These are phyloP conservation scores for Tulasnella sp. DNA, from an alignment of 768 basidiomycete species.

Conservation along the genomic window DNA sequence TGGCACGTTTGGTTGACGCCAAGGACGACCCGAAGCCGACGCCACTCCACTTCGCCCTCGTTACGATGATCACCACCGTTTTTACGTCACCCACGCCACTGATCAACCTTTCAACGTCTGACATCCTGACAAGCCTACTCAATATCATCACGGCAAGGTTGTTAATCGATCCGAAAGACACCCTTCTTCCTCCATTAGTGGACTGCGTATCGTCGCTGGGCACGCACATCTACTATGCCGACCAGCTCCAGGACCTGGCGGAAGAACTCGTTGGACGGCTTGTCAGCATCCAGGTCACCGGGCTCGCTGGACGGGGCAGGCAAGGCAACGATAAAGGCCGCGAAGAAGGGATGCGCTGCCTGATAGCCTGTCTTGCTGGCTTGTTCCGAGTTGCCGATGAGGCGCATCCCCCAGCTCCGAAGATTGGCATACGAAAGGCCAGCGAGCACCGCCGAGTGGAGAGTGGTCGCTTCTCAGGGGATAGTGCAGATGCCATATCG, in stretches of 20 bases:
- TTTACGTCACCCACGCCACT: conserved; percentile 79
- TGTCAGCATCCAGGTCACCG: conserved; percentile 63
- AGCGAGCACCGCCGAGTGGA: conserved; percentile 9
- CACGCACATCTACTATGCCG: conserved; percentile 90
- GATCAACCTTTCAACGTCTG: conserved; percentile 86
- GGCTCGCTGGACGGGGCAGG: conserved; percentile 45
- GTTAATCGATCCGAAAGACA: conserved; percentile 57
- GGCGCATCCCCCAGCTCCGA: conserved; percentile 31
- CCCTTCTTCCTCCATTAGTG: conserved; percentile 63
- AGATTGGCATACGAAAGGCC: neutral
- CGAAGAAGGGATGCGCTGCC: conserved; percentile 62
- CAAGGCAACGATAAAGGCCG: conserved; percentile 46
- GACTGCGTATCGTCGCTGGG: conserved; percentile 79
- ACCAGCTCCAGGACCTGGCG: conserved; percentile 90
- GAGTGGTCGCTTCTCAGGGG: neutral
- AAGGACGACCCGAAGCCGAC: conserved; percentile 52
- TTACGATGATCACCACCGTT: conserved; percentile 76
- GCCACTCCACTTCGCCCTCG: conserved; percentile 56
- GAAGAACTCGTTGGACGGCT: conserved; percentile 77
- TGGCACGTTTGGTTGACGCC: conserved; percentile 67
- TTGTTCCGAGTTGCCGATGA: conserved; percentile 61
- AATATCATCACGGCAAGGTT: conserved; percentile 68
- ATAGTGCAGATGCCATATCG: neutral
- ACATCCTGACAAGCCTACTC: conserved; percentile 75
- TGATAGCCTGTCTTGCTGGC: conserved; percentile 66